A percentile compares a stretch with the other conserved stretches of the same genome.
Evolutionary conservation across 2,329 filamentous ascomycete species (phyloP).

Genomic region (Nemania sp.): DNA sequence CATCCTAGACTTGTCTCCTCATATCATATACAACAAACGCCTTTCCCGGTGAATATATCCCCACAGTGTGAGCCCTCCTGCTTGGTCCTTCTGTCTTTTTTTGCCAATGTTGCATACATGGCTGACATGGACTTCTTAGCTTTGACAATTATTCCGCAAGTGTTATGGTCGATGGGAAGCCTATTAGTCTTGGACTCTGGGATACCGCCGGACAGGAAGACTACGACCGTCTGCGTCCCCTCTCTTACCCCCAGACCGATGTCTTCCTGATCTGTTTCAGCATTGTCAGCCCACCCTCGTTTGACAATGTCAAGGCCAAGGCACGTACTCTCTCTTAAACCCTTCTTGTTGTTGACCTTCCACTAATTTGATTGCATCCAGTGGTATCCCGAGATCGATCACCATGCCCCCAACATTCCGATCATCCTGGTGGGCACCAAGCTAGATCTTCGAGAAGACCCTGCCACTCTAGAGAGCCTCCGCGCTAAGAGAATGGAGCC

Average conservation of each 20-base stretch:
- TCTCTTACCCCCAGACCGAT: constrained; percentile 98
- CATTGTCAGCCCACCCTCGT: constrained; percentile 95
- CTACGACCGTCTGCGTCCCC: constrained; percentile 91
- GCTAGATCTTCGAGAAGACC: constrained; percentile 91
- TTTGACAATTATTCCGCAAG: constrained; percentile 99
- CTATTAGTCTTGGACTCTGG: constrained; percentile 95
- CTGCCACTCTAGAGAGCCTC: constrained; percentile 77
- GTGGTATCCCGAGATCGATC: constrained; percentile 98
- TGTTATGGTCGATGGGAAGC: constrained; percentile 98
- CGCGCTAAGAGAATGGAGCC: constrained; percentile 94
- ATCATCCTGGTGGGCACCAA: constrained; percentile 98
- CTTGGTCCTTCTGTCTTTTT: not conserved
- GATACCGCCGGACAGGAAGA: constrained; percentile 99
- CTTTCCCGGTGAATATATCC: constrained; percentile 99
- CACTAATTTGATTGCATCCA: constrained; percentile 45
- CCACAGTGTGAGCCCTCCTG: constrained; percentile 76
- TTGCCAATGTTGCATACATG: constrained; percentile 16
- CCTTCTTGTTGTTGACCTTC: constrained; percentile 1
- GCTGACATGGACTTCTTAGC: constrained; percentile 50
- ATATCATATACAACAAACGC: constrained; percentile 99
- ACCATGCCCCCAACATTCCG: constrained; percentile 92
- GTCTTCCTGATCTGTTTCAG: constrained; percentile 99
- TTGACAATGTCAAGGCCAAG: constrained; percentile 99
- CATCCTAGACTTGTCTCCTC: constrained; percentile 85
- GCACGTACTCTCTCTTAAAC: constrained; percentile 53